Evolutionary conservation across 2,329 filamentous ascomycete species (phyloP).

Genomic region (Neospermospora avenae): DNA sequence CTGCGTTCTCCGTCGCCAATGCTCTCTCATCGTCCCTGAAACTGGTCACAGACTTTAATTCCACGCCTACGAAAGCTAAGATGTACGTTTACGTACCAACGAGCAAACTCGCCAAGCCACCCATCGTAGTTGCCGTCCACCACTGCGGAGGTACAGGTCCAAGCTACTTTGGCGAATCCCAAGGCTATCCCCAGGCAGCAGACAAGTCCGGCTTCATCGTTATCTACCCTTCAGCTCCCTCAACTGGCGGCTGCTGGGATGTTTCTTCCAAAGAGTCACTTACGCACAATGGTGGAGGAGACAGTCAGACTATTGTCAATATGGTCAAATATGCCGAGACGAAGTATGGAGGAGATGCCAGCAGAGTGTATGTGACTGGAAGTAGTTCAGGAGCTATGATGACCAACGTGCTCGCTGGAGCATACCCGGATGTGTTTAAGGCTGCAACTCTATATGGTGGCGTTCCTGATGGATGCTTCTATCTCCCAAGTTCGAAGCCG

Average conservation of each 20-base stretch:
- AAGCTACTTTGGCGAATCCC: conserved; percentile 27
- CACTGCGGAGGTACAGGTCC: conserved; percentile 41
- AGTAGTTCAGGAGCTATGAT: conserved; percentile 42
- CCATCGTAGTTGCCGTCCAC: conserved; percentile 29
- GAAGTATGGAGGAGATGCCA: conserved; percentile 49
- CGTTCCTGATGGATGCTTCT: conserved; percentile 43
- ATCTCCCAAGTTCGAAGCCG: conserved; percentile 39
- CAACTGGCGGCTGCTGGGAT: conserved; percentile 55
- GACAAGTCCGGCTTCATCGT: conserved; percentile 56
- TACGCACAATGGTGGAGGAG: conserved; percentile 53
- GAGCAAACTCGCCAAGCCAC: conserved; percentile 15
- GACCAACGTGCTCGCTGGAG: conserved; percentile 46
- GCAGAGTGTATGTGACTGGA: conserved; percentile 52
- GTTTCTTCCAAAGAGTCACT: conserved; percentile 47
- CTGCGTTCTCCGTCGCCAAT: background rate
- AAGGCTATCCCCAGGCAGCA: conserved; percentile 49
- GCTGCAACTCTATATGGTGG: conserved; percentile 44
- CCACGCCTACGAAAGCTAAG: conserved; percentile 12
- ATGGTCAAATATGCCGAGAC: conserved; percentile 55
- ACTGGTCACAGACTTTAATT: conserved; percentile 18
- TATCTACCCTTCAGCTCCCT: conserved; percentile 54
- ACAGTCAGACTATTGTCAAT: conserved; percentile 53
- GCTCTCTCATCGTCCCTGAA: conserved; percentile 12
- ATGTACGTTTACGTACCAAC: conserved; percentile 26
- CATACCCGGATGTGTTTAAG: conserved; percentile 46